These are phyloP conservation scores for Solanum etuberosum DNA, from an alignment of 257 asterid species.

Conservation along the genomic window DNA sequence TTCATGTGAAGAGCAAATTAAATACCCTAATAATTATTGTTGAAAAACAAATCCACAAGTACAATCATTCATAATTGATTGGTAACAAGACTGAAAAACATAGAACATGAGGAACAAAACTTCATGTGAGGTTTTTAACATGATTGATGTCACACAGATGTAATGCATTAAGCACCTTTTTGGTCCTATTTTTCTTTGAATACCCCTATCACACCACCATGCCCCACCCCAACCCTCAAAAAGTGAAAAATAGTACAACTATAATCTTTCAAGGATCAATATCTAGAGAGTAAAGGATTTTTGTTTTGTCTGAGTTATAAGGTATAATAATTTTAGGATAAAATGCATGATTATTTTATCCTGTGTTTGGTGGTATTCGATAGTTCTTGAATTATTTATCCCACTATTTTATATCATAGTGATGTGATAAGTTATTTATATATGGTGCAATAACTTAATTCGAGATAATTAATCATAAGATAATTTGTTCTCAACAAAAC, in stretches of 20 bases:
- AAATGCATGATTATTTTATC: too few species aligned
- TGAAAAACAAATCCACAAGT: background rate
- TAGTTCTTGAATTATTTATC: background rate
- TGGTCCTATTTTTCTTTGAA: background rate
- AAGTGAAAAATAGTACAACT: background rate
- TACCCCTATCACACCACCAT: background rate
- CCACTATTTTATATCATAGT: too few species aligned
- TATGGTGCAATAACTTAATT: too few species aligned
- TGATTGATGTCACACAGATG: background rate
- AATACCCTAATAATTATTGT: slow-evolving; percentile 1
- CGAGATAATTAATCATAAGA: background rate
- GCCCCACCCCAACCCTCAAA: background rate
- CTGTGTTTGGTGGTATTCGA: background rate
- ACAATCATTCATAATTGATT: background rate
- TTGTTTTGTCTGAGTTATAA: background rate
- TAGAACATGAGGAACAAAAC: background rate
- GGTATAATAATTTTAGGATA: too few species aligned
- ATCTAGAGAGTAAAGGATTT: too few species aligned
- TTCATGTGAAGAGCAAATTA: background rate
- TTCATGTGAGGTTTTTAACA: background rate
- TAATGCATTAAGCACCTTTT: background rate
- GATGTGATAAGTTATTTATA: background rate
- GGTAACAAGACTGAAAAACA: background rate
- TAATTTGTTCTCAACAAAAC: too few species aligned
- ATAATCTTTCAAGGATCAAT: background rate